These are phyloP conservation scores for Rosa rugosa DNA, from an alignment of 306 rosid species.

Conservation along the genomic window DNA sequence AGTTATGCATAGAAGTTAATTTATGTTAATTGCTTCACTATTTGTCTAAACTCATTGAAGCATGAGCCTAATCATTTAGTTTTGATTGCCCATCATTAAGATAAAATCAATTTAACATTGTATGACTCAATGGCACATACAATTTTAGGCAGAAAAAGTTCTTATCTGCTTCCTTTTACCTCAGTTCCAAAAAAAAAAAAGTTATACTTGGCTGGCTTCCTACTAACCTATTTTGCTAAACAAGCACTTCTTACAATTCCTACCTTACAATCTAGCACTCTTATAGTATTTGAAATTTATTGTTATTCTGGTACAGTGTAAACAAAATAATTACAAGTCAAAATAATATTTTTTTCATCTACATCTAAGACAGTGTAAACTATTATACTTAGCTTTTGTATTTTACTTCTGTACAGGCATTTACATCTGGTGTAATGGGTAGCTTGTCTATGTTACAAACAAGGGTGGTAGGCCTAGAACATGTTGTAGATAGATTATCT, in stretches of 20 bases:
- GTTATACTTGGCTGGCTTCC: not conserved
- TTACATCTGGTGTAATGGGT: slow-evolving; percentile 62
- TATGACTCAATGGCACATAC: not conserved
- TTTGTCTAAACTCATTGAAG: slow-evolving; percentile 6
- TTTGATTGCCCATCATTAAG: not conserved
- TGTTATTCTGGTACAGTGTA: not conserved
- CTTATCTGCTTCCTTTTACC: not conserved
- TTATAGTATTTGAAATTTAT: not conserved
- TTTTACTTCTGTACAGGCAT: slow-evolving; percentile 48
- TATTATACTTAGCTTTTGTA: not conserved
- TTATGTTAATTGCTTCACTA: not conserved
- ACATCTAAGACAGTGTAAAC: not conserved
- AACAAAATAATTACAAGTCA: not conserved
- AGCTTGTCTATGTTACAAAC: slow-evolving; percentile 67
- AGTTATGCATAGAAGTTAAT: not conserved
- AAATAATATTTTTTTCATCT: not conserved
- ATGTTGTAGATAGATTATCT: slow-evolving; percentile 57
- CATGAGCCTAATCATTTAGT: not conserved
- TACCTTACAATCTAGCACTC: not conserved
- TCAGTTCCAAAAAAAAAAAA: not conserved
- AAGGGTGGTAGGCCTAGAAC: slow-evolving; percentile 66
- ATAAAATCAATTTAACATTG: not conserved
- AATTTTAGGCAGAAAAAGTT: not conserved
- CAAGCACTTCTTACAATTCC: not conserved
- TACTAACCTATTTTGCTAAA: not conserved